Evolutionary conservation across 176 grass and related monocot genomes (phyloP).

Genomic region (Elymus sibiricus): DNA sequence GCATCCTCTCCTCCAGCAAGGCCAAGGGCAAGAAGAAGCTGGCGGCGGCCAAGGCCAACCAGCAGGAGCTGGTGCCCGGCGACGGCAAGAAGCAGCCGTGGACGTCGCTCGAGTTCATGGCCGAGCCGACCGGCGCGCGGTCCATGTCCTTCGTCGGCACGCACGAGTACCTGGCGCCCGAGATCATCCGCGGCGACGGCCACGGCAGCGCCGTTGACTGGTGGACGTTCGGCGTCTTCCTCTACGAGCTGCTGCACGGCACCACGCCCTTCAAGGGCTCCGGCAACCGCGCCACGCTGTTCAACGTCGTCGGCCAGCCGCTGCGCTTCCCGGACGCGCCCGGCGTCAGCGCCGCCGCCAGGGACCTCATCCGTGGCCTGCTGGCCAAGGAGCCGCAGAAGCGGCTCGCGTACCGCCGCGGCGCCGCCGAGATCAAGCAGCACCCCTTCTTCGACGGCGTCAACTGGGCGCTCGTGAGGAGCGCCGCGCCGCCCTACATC

Average conservation of each 20-base stretch:
- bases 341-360: constrained; percentile 50
- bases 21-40: constrained; percentile 21
- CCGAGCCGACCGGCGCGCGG: constrained; percentile 68
- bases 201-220: constrained; percentile 94
- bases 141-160: constrained; percentile 95
- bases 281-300: constrained; percentile 78
- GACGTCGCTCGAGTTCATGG: constrained; percentile 71
- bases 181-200: constrained; percentile 87
- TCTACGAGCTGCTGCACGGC: constrained; percentile 83
- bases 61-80: neutral
- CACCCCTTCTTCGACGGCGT: constrained; percentile 87
- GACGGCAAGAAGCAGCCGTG: constrained; percentile 6
- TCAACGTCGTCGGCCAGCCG: constrained; percentile 88
- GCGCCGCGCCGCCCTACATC: constrained; percentile 65
- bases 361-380: constrained; percentile 79
- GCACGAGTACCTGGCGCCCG: constrained; percentile 86
- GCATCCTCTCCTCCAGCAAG: constrained; percentile 47
- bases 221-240: constrained; percentile 94
- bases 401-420: constrained; percentile 61
- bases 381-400: constrained; percentile 78
- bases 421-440: constrained; percentile 81
- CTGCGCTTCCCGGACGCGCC: constrained; percentile 76
- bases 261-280: constrained; percentile 92
- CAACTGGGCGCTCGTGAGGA: constrained; percentile 90
- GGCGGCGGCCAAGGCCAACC: neutral